These are phyloP conservation scores for Pleurostoma richardsiae DNA, from an alignment of 2,329 filamentous ascomycete species.

Conservation along the genomic window DNA sequence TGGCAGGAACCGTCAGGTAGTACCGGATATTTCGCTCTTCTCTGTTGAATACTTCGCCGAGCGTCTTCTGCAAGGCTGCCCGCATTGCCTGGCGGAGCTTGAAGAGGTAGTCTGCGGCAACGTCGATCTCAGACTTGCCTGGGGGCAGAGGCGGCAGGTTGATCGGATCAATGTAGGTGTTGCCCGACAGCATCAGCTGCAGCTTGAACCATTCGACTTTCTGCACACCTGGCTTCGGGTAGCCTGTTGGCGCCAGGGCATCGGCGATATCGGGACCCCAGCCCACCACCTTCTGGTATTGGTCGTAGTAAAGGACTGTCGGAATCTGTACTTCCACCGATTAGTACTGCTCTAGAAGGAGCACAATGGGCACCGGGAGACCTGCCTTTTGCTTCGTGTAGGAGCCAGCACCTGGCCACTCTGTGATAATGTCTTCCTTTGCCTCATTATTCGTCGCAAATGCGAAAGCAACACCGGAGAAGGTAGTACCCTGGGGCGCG, in stretches of 20 bases:
- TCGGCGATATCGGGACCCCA: slow-evolving; percentile 99
- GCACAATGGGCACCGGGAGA: neutral
- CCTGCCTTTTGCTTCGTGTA: slow-evolving; percentile 97
- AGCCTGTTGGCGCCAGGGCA: slow-evolving; percentile 91
- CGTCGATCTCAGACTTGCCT: slow-evolving; percentile 97
- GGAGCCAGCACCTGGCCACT: slow-evolving; percentile 96
- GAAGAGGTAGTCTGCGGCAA: slow-evolving; percentile 98
- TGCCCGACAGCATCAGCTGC: slow-evolving; percentile 96
- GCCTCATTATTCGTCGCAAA: slow-evolving; percentile 97
- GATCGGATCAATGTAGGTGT: slow-evolving; percentile 98
- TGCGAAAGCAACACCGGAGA: slow-evolving; percentile 94
- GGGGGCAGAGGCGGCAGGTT: slow-evolving; percentile 95
- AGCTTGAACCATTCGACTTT: slow-evolving; percentile 99
- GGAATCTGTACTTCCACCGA: slow-evolving; percentile 62
- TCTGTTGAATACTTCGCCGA: slow-evolving; percentile 95
- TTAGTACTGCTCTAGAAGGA: neutral
- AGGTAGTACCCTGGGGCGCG: slow-evolving; percentile 75
- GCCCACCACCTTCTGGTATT: slow-evolving; percentile 99
- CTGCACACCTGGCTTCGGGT: slow-evolving; percentile 95
- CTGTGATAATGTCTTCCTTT: slow-evolving; percentile 97
- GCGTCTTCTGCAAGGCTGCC: slow-evolving; percentile 88
- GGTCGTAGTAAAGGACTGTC: slow-evolving; percentile 98
- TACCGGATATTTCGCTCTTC: slow-evolving; percentile 98
- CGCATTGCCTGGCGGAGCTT: slow-evolving; percentile 97
- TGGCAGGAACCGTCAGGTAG: slow-evolving; percentile 96